Base-by-base conservation (phyloP, 768 basidiomycete species). In the Russula sp. region DNA sequence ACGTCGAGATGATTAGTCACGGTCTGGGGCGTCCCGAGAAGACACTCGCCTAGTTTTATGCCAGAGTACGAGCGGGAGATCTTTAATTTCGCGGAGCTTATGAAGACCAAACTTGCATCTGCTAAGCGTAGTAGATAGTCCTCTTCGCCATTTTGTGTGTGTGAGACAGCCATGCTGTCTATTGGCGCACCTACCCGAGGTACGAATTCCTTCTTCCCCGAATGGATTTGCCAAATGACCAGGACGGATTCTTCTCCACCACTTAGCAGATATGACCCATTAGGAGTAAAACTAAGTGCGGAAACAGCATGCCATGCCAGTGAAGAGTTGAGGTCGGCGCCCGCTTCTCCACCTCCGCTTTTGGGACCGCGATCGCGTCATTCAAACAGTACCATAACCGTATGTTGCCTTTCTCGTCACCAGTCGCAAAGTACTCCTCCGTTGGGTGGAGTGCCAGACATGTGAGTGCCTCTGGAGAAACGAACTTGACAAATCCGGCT, bases 241-340 rank as follows among this genome's bases (percentile, higher is more conserved):
- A 99, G 76, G 11, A 98, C 96, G 36, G 90, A 84, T 74, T 98
- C 97, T 74, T 97, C 93, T 51, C 97, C 97, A 66, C 94, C 96
- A 65, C 91, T 95, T 54, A 98, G 76, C 20, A 99, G 76, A 73
- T 97, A 96, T 9, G 93, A 89, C 14, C 97, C 97, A 68, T 96
- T 94, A 14, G 87, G 76, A 0, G 94, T 91, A 74, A 98, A 99
- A 0, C 86, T 79, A 30, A 99, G 73, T 1, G 92, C 88, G 3
- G 90, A 86, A 20, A 98, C 91, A 4, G 93, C 84, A 73, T 98
- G 96, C 2, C 90, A 72, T 99, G 97, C 97, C 97, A 99, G 75
- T 98, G 96, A 57, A 98, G 76, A 5, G 86, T 83, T 3, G 91
- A 87, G 0, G 93, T 95, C 71, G 92, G 89, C 1, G 93, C 84